A percentile compares a stretch with the other conserved stretches of the same genome.
These are phyloP conservation scores for Microcyclosporella mali DNA, from an alignment of 2,329 filamentous ascomycete genomes.

Conservation along the genomic window DNA sequence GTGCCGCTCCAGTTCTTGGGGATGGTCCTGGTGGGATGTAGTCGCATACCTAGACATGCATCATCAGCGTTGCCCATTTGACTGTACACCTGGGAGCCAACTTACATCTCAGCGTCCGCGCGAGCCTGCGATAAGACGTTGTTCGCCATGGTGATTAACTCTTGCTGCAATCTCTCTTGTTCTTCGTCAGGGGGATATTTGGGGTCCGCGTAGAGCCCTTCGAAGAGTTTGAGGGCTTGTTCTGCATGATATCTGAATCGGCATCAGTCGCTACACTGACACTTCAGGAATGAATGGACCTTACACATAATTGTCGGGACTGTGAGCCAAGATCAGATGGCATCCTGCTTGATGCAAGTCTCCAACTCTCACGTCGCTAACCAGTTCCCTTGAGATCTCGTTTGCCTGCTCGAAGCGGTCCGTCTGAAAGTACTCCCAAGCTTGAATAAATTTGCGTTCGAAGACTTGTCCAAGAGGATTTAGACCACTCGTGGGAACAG, in stretches of 20 bases:
- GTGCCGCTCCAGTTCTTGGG: background rate
- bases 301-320: slow-evolving; percentile 13
- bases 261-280: background rate
- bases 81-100: too few relatives aligned
- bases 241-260: slow-evolving; percentile 9
- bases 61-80: background rate
- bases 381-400: slow-evolving; percentile 4
- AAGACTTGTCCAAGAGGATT: slow-evolving; percentile 14
- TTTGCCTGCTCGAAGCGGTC: slow-evolving; percentile 13
- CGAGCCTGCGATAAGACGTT: slow-evolving; percentile 7
- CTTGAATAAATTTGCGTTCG: slow-evolving; percentile 8
- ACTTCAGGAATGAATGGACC: background rate
- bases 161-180: slow-evolving; percentile 8
- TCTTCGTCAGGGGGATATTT: slow-evolving; percentile 9
- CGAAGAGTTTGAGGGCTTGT: slow-evolving; percentile 8
- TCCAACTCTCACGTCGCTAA: slow-evolving; percentile 10
- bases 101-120: slow-evolving; percentile 9
- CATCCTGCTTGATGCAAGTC: slow-evolving; percentile 12
- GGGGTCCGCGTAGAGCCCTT: slow-evolving; percentile 9
- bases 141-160: slow-evolving; percentile 7
- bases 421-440: slow-evolving; percentile 11
- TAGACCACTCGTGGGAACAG: slow-evolving; percentile 10
- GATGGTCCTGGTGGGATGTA: background rate
- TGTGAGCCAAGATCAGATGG: slow-evolving; percentile 14
- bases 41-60: background rate